phyloP scores from a whole-genome alignment of 306 rosid species.

The Albizia julibrissin region DNA sequence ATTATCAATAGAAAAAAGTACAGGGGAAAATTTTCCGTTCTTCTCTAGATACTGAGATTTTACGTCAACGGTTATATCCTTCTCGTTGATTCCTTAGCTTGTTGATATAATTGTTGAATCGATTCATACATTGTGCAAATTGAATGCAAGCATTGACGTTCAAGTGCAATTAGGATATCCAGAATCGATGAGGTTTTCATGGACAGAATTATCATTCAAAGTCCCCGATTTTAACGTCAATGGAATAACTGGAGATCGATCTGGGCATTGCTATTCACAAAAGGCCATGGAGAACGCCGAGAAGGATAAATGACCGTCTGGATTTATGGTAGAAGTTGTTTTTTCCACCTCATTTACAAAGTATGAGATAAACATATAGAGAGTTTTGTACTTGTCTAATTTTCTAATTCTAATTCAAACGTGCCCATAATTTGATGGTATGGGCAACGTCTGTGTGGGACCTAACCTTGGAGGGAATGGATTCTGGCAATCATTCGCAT shows the following conservation, averaged over 20 bases:
- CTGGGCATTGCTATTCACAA: conserved; percentile 32
- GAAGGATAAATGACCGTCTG: neutral
- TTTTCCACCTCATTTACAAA: too few relatives aligned
- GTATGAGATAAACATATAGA: too few relatives aligned
- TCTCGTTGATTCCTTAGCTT: neutral
- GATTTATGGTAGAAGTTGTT: too few relatives aligned
- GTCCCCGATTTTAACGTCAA: conserved; percentile 35
- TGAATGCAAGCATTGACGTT: neutral
- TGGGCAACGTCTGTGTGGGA: conserved; percentile 96
- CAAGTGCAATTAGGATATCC: neutral
- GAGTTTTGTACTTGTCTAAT: too few relatives aligned
- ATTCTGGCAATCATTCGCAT: conserved; percentile 72
- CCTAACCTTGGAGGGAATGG: conserved; percentile 64
- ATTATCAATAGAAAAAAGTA: too few relatives aligned
- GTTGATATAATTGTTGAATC: neutral
- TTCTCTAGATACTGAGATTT: neutral
- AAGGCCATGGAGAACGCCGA: conserved; percentile 39
- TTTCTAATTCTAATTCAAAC: too few relatives aligned
- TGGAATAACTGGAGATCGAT: conserved; percentile 40
- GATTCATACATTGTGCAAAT: neutral
- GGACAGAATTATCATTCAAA: conserved; percentile 24
- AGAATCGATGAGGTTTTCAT: conserved; percentile 9
- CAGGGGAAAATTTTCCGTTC: neutral
- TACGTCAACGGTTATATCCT: neutral
- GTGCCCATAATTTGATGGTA: conserved; percentile 60